Conservation (phyloP, 768 basidiomycete genomes). For the Leccinum imitatum region DNA sequence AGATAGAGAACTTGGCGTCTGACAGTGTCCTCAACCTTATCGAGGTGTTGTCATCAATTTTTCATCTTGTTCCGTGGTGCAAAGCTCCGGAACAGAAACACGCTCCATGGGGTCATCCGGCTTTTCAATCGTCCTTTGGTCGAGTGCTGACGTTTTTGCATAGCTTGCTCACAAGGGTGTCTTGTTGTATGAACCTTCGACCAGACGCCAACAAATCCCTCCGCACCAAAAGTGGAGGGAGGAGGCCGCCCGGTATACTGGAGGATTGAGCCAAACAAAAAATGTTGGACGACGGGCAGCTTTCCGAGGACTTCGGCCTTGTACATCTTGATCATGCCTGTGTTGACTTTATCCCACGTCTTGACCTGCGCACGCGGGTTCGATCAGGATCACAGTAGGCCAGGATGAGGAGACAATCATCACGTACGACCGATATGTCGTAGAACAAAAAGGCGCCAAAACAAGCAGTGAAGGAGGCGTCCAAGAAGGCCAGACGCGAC, state of each 20-base stretch:
- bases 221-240: conserved; percentile 30
- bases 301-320: conserved; percentile 92
- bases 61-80: no score
- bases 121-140: no score
- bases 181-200: conserved; percentile 14
- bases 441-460: conserved; percentile 70
- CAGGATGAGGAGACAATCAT: background rate
- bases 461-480: conserved; percentile 84
- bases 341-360: conserved; percentile 96
- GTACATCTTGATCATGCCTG: conserved; percentile 98
- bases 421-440: conserved; percentile 81
- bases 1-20: no score
- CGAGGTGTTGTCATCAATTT: no score
- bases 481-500: conserved; percentile 83
- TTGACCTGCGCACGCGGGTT: conserved; percentile 51
- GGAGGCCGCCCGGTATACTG: conserved; percentile 60
- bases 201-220: conserved; percentile 44
- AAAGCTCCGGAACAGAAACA: no score
- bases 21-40: no score
- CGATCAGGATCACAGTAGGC: background rate
- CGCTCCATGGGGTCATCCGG: no score
- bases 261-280: conserved; percentile 85
- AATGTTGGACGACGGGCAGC: conserved; percentile 94
- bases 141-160: no score
- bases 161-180: no score